phyloP scores from a whole-genome alignment of 495 filamentous ascomycete species.

The Hyaloscypha finlandica region DNA sequence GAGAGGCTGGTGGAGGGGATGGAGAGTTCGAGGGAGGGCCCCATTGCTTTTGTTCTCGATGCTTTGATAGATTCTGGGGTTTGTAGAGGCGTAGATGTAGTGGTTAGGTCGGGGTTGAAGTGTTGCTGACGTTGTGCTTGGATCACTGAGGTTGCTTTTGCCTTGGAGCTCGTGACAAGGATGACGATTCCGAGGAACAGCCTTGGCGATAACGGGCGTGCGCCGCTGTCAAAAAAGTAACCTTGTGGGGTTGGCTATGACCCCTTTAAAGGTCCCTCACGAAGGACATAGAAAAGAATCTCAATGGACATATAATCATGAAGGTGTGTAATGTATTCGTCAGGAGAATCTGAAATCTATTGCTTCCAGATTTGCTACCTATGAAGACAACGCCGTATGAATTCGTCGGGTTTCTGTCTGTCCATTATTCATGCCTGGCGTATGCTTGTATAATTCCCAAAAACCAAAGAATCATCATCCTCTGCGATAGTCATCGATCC shows the following conservation, averaged over 20 bases:
- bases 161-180: constrained; percentile 9
- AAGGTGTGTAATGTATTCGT: neutral
- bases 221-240: constrained; percentile 1
- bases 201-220: constrained; percentile 10
- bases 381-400: constrained; percentile 20
- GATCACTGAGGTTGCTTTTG: neutral
- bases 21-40: constrained; percentile 74
- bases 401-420: constrained; percentile 1
- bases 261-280: constrained; percentile 4
- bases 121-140: neutral
- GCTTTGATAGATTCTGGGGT: neutral
- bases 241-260: constrained; percentile 13
- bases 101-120: neutral
- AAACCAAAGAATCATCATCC: constrained; percentile 21
- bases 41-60: constrained; percentile 51
- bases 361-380: constrained; percentile 9
- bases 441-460: constrained; percentile 30
- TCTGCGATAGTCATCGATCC: constrained; percentile 7
- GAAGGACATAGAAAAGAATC: neutral
- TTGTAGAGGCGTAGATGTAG: neutral
- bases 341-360: constrained; percentile 10
- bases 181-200: neutral
- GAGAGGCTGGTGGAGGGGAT: constrained; percentile 74
- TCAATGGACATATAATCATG: neutral
- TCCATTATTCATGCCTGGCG: constrained; percentile 24